Base-by-base conservation (phyloP, 129 eudicot genomes). In the Lactuca saligna region DNA sequence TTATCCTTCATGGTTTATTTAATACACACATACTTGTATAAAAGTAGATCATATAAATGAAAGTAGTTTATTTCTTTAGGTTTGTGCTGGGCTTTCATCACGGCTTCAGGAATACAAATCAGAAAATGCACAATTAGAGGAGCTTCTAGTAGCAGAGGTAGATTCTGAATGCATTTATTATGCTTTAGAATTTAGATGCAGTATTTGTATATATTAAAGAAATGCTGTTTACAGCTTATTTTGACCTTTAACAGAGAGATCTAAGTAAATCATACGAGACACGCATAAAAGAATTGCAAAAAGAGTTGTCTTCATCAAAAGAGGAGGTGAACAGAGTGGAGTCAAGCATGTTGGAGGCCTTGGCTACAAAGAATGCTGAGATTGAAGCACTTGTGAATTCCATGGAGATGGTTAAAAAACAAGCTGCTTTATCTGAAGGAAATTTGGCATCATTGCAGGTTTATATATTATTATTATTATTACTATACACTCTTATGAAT, bases 31-130 rank as follows among this genome's bases (percentile, higher is more conserved):
- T 20, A 20, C 20, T 20, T 20, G 20, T 20, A 20, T 20, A 20
- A 20, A 20, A 20, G 20, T 20, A 20, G 13, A 42, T 34, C 38
- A 34, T 34, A 3, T 35, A 38, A 71, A 17, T 64, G 46, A 54
- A 63, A 54, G 16, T 75, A 41, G 56, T 48, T 69, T 65, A 66
- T 63, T 57, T 79, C 54, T 79, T 15, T 65, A 94, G 99, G 97
- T 94, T 63, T 94, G 99, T 80, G 99, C 97, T 63, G 99, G 99
- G 72, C 99, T 94, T 76, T 94, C 99, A 70, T 87, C 97, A 59
- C 99, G 97, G 58, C 93, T 94, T 75, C 99, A 94, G 75, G 99
- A 94, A 77, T 94, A 85, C 85, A 94, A 94, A 85, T 83, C 91
- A 71, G 99, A 94, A 84, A 89, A 85, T 87, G 89, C 93, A 20